Conservation (phyloP, 2,329 filamentous ascomycete species). For the Colletotrichum eleusines region DNA sequence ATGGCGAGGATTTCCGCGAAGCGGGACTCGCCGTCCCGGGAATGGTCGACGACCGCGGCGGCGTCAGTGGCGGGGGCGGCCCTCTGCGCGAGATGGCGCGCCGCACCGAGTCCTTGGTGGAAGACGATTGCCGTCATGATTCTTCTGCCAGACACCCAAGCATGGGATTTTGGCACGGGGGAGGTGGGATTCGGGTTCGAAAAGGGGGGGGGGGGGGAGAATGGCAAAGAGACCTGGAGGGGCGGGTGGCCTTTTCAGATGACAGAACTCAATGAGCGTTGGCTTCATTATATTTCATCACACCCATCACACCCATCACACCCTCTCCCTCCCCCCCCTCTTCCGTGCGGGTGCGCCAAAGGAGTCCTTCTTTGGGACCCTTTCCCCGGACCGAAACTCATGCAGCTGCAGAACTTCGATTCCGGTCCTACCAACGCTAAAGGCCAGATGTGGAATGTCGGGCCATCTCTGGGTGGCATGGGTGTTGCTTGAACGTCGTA, state of each 20-base stretch:
- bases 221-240: background rate
- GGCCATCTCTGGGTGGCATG: constrained; percentile 11
- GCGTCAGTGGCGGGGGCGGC: constrained; percentile 1
- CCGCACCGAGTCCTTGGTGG: background rate
- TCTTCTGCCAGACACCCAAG: background rate
- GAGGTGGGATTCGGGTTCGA: background rate
- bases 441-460: background rate
- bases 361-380: background rate
- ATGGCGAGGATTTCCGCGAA: constrained; percentile 44
- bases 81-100: constrained; percentile 7
- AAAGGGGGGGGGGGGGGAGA: too few species aligned
- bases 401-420: background rate
- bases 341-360: background rate
- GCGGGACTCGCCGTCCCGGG: constrained; percentile 44
- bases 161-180: background rate
- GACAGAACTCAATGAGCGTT: background rate
- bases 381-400: background rate
- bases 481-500: constrained; percentile 19
- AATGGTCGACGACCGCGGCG: constrained; percentile 38
- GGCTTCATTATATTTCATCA: constrained; percentile 1
- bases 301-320: too few species aligned
- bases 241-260: background rate
- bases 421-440: background rate
- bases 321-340: too few species aligned
- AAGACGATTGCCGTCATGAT: constrained; percentile 10